Base-by-base conservation (phyloP, 129 eudicot genomes). In the Rutidosis leptorrhynchoides region DNA sequence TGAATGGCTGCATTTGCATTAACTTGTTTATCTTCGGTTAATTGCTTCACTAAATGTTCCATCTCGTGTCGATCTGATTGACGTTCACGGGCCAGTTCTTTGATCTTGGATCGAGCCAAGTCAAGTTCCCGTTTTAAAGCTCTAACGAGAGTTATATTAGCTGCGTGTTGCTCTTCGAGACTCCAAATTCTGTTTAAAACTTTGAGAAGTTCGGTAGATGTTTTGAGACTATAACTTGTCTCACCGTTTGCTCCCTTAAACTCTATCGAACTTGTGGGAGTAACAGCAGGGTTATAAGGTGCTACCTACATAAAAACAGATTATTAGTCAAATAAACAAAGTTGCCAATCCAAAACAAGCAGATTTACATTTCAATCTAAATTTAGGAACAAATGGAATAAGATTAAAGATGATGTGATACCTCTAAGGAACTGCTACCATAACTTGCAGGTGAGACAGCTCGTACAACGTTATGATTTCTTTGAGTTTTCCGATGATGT, bases 351-450 rank as follows among this genome's bases (percentile, higher is more conserved):
- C 19, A 29, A 11, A 51, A 11, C 21, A 20, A 52, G 26, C 27
- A 17, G 22, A 15, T 27, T 20, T 19, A 28, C 29, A 33, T 51
- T 27, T 49, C 20, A 27, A 49, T 49, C 29, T 29, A 28, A 19
- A 42, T 42, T 25, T 51, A 17, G 26, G 48, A 30, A 30, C 28
- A 32, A 24, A 52, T 53, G 55, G 32, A 16, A 64, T 28, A 25
- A 28, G 49, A 45, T 70, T 59, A 48, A 8, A 64, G 11, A 28
- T 53, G 55, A 72, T 62, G 25, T 22, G n/a, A 16, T 85, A 91
- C 98, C 98, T 92, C 98, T 87, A 92, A 75, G 55, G 96, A 92
- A 77, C 98, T 88, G 67, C 98, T 88, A 21, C 87, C 89, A 70
- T 92, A 85, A 84, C 98, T 92, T 67, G 89, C 95, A n/a, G 96